Base-by-base conservation (phyloP, 306 rosid genomes). In the Acacia acuminata region DNA sequence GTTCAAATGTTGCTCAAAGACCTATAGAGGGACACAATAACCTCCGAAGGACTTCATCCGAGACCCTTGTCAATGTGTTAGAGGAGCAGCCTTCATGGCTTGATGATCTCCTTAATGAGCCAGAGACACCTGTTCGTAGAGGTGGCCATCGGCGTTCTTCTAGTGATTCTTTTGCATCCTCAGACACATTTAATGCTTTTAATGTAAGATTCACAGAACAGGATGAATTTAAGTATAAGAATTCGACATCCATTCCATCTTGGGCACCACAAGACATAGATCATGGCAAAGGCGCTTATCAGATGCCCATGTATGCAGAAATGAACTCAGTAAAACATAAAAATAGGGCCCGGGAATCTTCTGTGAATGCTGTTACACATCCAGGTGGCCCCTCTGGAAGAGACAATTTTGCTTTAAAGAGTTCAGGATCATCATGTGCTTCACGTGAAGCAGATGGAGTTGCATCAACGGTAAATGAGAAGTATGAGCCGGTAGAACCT, bases 31-130 rank as follows among this genome's bases (percentile, higher is more conserved):
- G 89, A 79, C 83, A 87, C 75, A 34, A 74, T 51, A 87, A 86
- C 77, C 97, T 90, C 77, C 89, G 90, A n/a, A 83, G 97, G 80
- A 88, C 92, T 77, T 87, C 92, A 79, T 92, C 97, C 6, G 97
- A 92, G 89, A 90, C 91, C 90, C 77, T 83, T 76, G 85, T 87
- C 71, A 84, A 81, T 76, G 81, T 89, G 60, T 81, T 86, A 67
- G 97, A 92, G 90, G 97, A 92, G 73, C 97, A 92, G 69, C 97
- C 97, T 73, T 92, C 97, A 61, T 92, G 97, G 97, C 94, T 92
- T 48, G 97, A 92, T 73, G 97, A 92, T 87, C 97, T 92, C 44
- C 97, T 92, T 75, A 87, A 92, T 78, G 97, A 92, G 85, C 94
- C 97, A 1, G 97, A 92, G 50, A 87, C 93, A 74, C 97, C 97